Evolutionary conservation across 2,329 filamentous ascomycete species (phyloP), one percentile per base, ranked within the genome.

Genomic region (Mycosphaerelloides madeirae): DNA sequence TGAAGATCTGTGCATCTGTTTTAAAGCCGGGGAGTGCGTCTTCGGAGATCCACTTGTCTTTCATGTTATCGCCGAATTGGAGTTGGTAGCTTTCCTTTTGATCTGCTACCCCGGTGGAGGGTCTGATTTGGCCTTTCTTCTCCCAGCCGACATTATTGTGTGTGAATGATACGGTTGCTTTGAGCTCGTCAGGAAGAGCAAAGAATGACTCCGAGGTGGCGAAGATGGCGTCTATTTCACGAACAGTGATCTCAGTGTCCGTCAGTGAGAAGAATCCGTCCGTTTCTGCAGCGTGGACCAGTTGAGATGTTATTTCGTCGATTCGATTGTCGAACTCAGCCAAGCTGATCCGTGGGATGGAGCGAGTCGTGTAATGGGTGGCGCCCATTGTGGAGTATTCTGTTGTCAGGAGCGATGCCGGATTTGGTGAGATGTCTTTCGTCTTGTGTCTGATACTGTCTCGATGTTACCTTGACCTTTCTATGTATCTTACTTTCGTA

Each of bases 51-150:
- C 79, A 83, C 46, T 67, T 63, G 34, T 68, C 70, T 11, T 70
- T 60, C 71, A 78, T 76, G 44, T 70, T 72, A 38, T 67, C 65
- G n/a, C 79, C 77, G 49, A 79, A 81, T 56, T 83, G 79, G 61
- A 83, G 66, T 59, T 82, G 79, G 56, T 81, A 80, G 9, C 74
- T 78, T 60, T 83, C 79, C 54, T 82, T 83, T 38, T 69, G 71
- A 60, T 83, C 79, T 1, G 75, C 68, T 1, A 68, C 66, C 9
- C 79, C 79, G 0, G 79, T 83, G 3, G 75, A 80, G 1, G 78
- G 78, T 11, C 79, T 71, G 33, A 82, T 65, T 54, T 82, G 79
- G 6, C 72, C 68, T 49, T 70, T 73, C 59, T 77, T 77, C 65
- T 82, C 79, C 78, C 79, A 82, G 6, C 79, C 79, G 1, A 75